Evolutionary conservation across 2,329 filamentous ascomycete species (phyloP), one percentile per base, ranked within the genome.

Genomic region (Penicillium polonicum): DNA sequence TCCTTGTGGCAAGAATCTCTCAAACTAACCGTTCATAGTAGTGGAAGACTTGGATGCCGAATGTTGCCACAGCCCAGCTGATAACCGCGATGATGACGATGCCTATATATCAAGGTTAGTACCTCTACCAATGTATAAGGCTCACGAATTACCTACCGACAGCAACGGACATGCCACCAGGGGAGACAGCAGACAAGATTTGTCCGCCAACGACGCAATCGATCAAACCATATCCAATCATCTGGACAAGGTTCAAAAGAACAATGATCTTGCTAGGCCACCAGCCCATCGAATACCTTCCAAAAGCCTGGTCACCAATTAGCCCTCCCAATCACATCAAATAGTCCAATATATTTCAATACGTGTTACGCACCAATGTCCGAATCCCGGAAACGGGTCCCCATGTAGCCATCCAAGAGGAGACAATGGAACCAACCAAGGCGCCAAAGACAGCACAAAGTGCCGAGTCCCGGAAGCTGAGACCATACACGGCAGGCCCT

Each of bases 11-110:
- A 35, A 55, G 41, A 39, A 46, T 41, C 17, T 46, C 44, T 17
- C 19, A 46, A 33, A 63, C 70, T 60, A 71, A 84, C 69, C 86
- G 80, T 74, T 89, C 86, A 69, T 89, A 90, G 53, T 82, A 79
- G 67, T 90, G 87, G 70, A 90, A 88, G 44, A 85, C 76, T 53
- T 80, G 81, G 68, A 89, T 88, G 0, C 87, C 88, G 68, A 89
- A 88, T 0, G 84, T 86, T 1, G 85, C 86, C 42, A 90, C 80
- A 2, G 79, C 74, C 83, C 85, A 88, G 31, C 82, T 83, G 36
- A 88, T 82, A 25, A 88, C 64, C 1, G 84, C 83, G 13, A 85
- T 82, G 45, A 89, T 82, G 41, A 89, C 78, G 61, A 90, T 88
- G 8, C 75, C 75, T 71, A 57, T 45, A 57, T 52, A 9, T 60